Conservation (phyloP, 1,139 yeast genomes). For the Kodamaea suecica region DNA sequence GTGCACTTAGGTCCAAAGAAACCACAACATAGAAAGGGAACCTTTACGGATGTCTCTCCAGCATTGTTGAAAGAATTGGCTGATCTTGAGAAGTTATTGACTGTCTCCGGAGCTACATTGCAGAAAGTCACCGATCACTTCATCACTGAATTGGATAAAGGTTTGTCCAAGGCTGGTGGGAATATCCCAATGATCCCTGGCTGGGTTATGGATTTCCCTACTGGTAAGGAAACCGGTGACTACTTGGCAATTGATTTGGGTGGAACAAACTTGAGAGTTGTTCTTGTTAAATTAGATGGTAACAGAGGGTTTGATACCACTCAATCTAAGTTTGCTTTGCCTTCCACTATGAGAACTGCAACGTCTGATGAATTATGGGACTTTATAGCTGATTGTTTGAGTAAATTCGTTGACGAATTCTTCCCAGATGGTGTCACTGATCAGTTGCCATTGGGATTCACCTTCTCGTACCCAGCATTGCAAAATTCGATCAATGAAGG, state of each 20-base stretch:
- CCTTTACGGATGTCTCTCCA: conserved; percentile 72
- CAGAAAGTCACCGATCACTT: conserved; percentile 63
- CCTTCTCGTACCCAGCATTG: conserved; percentile 90
- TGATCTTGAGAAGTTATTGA: conserved; percentile 59
- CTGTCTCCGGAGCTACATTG: conserved; percentile 59
- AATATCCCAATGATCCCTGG: conserved; percentile 96
- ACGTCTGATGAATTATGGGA: conserved; percentile 73
- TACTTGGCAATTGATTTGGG: conserved; percentile 93
- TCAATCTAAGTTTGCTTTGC: conserved; percentile 79
- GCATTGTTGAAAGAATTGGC: conserved; percentile 58
- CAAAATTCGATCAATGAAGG: conserved; percentile 85
- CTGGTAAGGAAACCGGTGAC: conserved; percentile 86
- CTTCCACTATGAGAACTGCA: conserved; percentile 74
- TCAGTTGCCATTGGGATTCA: conserved; percentile 82
- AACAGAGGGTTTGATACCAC: conserved; percentile 74
- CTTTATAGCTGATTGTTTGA: conserved; percentile 81
- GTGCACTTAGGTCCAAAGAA: conserved; percentile 82
- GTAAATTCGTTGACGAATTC: conserved; percentile 56
- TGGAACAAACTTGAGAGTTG: conserved; percentile 91
- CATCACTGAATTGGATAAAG: conserved; percentile 68
- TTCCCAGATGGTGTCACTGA: conserved; percentile 56
- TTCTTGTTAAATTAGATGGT: conserved; percentile 77
- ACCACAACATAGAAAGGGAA: conserved; percentile 80
- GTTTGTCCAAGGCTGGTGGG: conserved; percentile 71
- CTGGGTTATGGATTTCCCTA: conserved; percentile 93